Conservation (phyloP, 1,139 yeast genomes). For the Kodamaea anthophila region DNA sequence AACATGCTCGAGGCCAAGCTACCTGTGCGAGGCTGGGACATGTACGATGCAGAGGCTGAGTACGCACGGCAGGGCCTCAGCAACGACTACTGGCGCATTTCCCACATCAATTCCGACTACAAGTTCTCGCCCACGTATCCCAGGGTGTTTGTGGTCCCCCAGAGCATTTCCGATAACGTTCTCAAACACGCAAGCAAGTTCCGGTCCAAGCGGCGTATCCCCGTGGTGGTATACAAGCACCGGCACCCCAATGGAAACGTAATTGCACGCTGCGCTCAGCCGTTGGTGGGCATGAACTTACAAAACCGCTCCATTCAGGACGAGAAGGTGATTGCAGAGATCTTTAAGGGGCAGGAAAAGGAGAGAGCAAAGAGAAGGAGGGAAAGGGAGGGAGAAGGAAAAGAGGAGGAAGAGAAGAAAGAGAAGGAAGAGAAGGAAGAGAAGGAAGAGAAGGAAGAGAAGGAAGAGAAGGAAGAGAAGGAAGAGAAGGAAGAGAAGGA, state of each 20-base stretch:
- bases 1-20: conserved; percentile 58
- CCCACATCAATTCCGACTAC: conserved; percentile 60
- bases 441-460: too few species aligned
- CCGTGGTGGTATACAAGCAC: conserved; percentile 75
- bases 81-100: conserved; percentile 58
- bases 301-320: conserved; percentile 89
- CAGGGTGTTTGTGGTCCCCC: conserved; percentile 58
- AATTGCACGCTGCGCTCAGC: conserved; percentile 88
- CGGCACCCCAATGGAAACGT: conserved; percentile 60
- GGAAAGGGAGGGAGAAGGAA: too few species aligned
- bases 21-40: conserved; percentile 59
- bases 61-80: conserved; percentile 58
- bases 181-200: conserved; percentile 78
- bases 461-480: too few species aligned
- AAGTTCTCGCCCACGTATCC: conserved; percentile 78
- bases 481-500: too few species aligned
- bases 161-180: conserved; percentile 71
- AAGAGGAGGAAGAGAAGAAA: too few species aligned
- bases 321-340: conserved; percentile 71
- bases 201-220: conserved; percentile 80
- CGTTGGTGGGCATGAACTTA: conserved; percentile 76
- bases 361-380: conserved; percentile 19
- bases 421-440: too few species aligned
- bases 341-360: conserved; percentile 47
- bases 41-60: conserved; percentile 60